Percentiles rank a stretch among this genome's conserved stretches.
Evolutionary conservation across 164 flowering plant genomes (phyloP).

Genomic region (Cinnamomum micranthum): DNA sequence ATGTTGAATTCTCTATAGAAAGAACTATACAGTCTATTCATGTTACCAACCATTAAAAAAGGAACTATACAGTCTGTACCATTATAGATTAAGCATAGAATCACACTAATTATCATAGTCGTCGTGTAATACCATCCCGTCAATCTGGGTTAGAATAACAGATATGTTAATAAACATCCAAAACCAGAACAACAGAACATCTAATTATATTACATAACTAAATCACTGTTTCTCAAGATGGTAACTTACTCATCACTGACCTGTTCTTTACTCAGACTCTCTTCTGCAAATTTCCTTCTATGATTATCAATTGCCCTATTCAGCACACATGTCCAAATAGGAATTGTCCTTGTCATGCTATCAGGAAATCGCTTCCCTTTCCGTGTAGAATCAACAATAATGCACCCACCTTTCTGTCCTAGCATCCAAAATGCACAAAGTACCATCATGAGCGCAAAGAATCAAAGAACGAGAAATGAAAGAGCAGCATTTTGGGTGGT

Average conservation of each 20-base stretch:
- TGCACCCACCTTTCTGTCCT: constrained; percentile 90
- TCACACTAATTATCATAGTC: too few species aligned
- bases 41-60: too few species aligned
- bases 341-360: constrained; percentile 95
- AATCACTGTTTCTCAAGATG: neutral
- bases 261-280: constrained; percentile 5
- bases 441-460: neutral
- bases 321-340: constrained; percentile 91
- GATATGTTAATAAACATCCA: too few species aligned
- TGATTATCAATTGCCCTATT: constrained; percentile 57
- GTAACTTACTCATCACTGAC: neutral
- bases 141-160: too few species aligned
- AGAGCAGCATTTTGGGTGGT: too few species aligned
- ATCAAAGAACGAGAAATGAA: neutral
- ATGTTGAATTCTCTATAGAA: too few species aligned
- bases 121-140: too few species aligned
- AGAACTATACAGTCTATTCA: too few species aligned
- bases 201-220: too few species aligned
- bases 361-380: constrained; percentile 97
- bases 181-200: too few species aligned
- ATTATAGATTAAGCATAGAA: too few species aligned
- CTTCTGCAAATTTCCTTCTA: constrained; percentile 13
- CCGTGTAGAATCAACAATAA: constrained; percentile 89
- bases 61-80: too few species aligned
- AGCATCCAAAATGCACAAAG: constrained; percentile 7